phyloP scores from a whole-genome alignment of 208 protist species.

The Zelonia costaricensis region DNA sequence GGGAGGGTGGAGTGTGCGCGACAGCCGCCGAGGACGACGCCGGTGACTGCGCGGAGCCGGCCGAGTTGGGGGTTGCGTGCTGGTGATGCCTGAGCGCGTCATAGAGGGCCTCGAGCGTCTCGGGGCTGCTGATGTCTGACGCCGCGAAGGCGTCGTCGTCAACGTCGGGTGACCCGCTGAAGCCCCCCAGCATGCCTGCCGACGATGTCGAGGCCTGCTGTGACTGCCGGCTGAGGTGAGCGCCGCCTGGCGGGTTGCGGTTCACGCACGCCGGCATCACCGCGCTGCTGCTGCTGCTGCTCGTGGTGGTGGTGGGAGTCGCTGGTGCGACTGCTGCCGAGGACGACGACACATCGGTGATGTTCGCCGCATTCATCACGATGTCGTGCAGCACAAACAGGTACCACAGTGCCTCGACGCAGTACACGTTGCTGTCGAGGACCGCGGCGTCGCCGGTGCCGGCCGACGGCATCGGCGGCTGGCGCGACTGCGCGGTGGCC shows the following conservation, averaged over 20 bases:
- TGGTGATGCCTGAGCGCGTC: background rate
- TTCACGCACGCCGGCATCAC: slow-evolving; percentile 20
- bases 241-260: slow-evolving; percentile 3
- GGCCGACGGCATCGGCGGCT: background rate
- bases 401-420: slow-evolving; percentile 38
- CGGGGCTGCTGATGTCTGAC: slow-evolving; percentile 6
- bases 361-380: slow-evolving; percentile 34
- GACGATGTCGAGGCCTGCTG: background rate
- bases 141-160: slow-evolving; percentile 10
- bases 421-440: slow-evolving; percentile 22
- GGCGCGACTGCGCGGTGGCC: slow-evolving; percentile 16
- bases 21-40: background rate
- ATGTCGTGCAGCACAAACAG: slow-evolving; percentile 62
- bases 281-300: background rate
- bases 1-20: background rate
- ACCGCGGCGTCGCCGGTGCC: background rate
- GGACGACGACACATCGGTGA: background rate
- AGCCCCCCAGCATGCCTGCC: background rate
- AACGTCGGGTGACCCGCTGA: background rate
- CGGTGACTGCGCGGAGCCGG: background rate
- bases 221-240: background rate
- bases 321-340: background rate
- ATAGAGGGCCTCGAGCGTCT: slow-evolving; percentile 24
- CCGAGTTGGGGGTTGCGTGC: background rate
- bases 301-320: background rate